These are phyloP conservation scores for Calamus simplicifolius DNA, from an alignment of 176 grass and related monocot species.

Conservation along the genomic window DNA sequence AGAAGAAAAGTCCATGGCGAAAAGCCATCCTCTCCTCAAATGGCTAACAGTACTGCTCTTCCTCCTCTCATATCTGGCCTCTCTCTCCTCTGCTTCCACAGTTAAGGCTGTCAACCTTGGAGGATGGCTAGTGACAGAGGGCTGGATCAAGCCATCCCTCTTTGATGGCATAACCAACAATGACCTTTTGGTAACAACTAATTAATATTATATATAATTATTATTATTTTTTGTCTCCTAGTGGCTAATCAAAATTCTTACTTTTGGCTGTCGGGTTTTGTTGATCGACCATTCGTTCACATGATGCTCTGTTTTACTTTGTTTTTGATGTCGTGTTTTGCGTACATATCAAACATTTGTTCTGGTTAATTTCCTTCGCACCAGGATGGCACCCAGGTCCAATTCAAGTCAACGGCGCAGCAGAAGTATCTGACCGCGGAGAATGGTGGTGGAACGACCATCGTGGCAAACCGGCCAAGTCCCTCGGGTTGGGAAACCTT, in stretches of 20 bases:
- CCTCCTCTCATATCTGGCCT: neutral
- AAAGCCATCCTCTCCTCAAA: neutral
- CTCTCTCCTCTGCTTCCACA: neutral
- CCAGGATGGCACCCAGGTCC: conserved; percentile 60
- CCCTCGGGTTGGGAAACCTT: conserved; percentile 62
- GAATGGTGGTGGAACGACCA: conserved; percentile 30
- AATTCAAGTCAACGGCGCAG: conserved; percentile 41
- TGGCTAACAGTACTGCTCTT: neutral
- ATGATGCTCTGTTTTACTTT: no score
- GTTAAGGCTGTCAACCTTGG: conserved; percentile 58
- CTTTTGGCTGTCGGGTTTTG: no score
- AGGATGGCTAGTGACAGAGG: conserved; percentile 63
- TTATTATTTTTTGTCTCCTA: no score
- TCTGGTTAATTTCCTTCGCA: no score
- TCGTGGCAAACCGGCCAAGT: conserved; percentile 36
- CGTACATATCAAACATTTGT: no score
- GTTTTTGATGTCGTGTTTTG: no score
- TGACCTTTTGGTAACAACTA: conserved; percentile 31
- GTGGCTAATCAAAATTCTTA: no score
- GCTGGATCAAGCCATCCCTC: conserved; percentile 61
- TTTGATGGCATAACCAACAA: conserved; percentile 61
- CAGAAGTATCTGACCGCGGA: conserved; percentile 44
- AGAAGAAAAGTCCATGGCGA: neutral
- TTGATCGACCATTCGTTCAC: no score
- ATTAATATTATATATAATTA: no score